Evolutionary conservation across 257 asterid genomes (phyloP).

Genomic region (Solanum neorickii): DNA sequence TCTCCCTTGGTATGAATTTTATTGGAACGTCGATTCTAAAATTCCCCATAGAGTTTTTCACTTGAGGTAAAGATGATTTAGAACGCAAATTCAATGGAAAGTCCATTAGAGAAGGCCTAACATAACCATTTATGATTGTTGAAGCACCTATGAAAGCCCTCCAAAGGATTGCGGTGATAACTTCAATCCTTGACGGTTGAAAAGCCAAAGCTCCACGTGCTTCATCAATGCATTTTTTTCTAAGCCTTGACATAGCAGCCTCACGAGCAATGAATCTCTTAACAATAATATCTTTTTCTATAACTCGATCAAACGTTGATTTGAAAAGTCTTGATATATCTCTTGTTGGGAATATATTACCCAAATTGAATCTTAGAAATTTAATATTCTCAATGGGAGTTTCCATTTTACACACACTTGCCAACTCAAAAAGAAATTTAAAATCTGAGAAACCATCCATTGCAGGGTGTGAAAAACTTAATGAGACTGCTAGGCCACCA

Average conservation of each 20-base stretch:
- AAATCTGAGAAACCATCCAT: not conserved
- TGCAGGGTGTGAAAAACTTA: not conserved
- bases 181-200: not conserved
- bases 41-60: not conserved
- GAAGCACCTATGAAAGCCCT: not conserved
- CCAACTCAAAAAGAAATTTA: not conserved
- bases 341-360: not conserved
- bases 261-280: not conserved
- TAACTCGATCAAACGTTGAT: not conserved
- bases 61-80: not conserved
- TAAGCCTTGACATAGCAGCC: not conserved
- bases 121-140: not conserved
- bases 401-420: not conserved
- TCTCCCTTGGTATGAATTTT: not conserved
- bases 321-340: not conserved
- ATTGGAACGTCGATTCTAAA: not conserved
- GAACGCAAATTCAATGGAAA: not conserved
- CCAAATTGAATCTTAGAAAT: not conserved
- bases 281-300: not conserved
- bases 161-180: not conserved
- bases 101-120: not conserved
- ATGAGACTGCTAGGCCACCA: not conserved
- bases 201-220: not conserved
- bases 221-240: not conserved
- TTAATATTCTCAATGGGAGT: not conserved